A percentile compares a stretch with the other conserved stretches of the same genome.
These are phyloP conservation scores for Cystobasidium pallidum DNA, from an alignment of 1,284 basidiomycete genomes.

Conservation along the genomic window DNA sequence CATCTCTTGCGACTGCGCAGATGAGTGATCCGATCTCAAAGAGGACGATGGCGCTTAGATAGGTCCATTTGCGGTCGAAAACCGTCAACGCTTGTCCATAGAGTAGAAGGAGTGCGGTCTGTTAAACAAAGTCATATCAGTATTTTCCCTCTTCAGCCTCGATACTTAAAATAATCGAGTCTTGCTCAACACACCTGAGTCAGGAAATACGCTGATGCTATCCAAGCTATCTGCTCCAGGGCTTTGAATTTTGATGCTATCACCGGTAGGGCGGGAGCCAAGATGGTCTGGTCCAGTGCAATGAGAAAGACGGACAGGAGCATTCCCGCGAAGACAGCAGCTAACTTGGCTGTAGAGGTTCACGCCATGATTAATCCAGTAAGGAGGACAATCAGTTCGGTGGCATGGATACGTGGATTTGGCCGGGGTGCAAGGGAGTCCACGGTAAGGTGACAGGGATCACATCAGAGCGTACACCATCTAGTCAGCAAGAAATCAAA, in stretches of 20 bases:
- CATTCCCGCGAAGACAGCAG: constrained; percentile 48
- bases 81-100: constrained; percentile 59
- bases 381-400: too few species aligned
- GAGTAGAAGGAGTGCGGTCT: constrained; percentile 54
- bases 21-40: constrained; percentile 62
- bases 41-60: constrained; percentile 59
- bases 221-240: constrained; percentile 59
- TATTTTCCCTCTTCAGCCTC: too few species aligned
- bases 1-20: constrained; percentile 60
- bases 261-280: constrained; percentile 46
- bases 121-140: background rate
- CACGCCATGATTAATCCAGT: too few species aligned
- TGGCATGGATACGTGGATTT: too few species aligned
- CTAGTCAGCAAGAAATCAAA: too few species aligned
- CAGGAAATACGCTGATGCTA: constrained; percentile 39
- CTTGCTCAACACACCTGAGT: constrained; percentile 9
- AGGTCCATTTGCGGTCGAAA: constrained; percentile 58
- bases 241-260: constrained; percentile 60
- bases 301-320: constrained; percentile 54
- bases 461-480: too few species aligned
- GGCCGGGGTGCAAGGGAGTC: too few species aligned
- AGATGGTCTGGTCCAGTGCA: constrained; percentile 58
- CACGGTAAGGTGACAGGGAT: background rate
- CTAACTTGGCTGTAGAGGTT: constrained; percentile 41
- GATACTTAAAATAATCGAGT: too few species aligned